Evolutionary conservation across 2,329 filamentous ascomycete genomes (phyloP), one percentile per base, ranked within the genome.

Genomic region (Microdochium bolleyi): DNA sequence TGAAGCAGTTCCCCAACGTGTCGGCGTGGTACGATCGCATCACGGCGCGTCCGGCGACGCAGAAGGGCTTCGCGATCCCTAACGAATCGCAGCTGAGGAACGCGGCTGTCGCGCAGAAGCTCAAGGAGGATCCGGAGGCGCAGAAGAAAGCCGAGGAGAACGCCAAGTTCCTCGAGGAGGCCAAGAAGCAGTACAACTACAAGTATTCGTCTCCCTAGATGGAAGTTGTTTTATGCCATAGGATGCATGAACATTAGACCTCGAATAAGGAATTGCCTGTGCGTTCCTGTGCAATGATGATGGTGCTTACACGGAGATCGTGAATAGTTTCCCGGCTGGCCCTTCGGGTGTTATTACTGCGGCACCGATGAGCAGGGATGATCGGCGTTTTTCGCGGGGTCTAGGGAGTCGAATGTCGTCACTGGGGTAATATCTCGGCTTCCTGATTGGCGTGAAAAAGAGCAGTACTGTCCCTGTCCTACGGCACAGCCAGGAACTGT

Each of bases 1-100:
- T 87, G 53, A 48, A 57, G 4, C 75, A 82, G 56, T 90, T 89
- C 69, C 84, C 84, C 13, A 71, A 80, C 51, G 66, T 90, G 53
- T 77, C 82, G 64, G 78, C 77, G 3, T 90, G 87, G 87, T 76
- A 87, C 63, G 78, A 84, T 55, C 72, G 78, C 30, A 77, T 88
- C 72, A 66, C 72, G 21, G 73, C 72, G 24, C 73, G 86, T 1
- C 78, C 80, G 0, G 85, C 75, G 1, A 77, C 87, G 0, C 74
- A 84, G 69, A 84, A 78, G 69, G 87, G 86, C 1, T 70, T 80
- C 19, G 71, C 82, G 61, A 74, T 89, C 9, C 87, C 87, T 0
- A 67, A 70, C 16, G 68, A 68, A 56, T 66, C 64, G 37, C 41
- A 55, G 0, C 60, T 76, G 14, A 52, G 24, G 5, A 80, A 82